Evolutionary conservation across 176 grass and related monocot genomes (phyloP), one percentile per base, ranked within the genome.

Genomic region (Melocanna baccifera): DNA sequence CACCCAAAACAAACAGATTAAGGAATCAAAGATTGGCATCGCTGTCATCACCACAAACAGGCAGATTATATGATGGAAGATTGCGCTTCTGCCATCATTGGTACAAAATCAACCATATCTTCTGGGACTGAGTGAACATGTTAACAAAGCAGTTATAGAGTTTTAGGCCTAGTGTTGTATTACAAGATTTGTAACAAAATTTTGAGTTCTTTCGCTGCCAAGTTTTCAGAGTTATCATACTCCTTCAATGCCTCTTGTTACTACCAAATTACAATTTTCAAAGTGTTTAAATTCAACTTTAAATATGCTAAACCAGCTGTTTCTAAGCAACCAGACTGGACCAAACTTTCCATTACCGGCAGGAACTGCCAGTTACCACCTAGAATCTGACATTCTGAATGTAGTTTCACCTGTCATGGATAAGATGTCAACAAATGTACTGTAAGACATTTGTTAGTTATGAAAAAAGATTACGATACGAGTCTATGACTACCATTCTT

Each of bases 1-100:
- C 68, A 87, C 55, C 85, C 26, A 56, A 73, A 77, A 86, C 55
- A 84, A 80, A 65, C 13, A 55, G 4, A 75, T 62, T 39, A 80
- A 66, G 2, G 2, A 73, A 83, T 62, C 22, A 79, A 73, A 73
- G 19, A 76, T 82, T 53, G 16, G 20, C 12, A 82, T 61, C 12
- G 36, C 83, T 67, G 76, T 69, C 45, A 30, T 85, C 46, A 74
- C 58, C 42, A 34, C 26, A 75, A 14, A 66, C 37, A 18, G 36
- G 66, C 26, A 67, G 10, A 76, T 67, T 34, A 39, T 53, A 74
- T 29, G n/a, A 84, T 25, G 20, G 7, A 85, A 75, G 37, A 76
- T 25, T 20, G n/a, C n/a, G 20, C 22, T 53, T 53, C 29, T 39
- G 34, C 30, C 57, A 73, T 83, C 34, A 51, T 15, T 69, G 20